These are phyloP conservation scores for Neurospora sp. DNA, from an alignment of 495 filamentous ascomycete species.

Conservation along the genomic window DNA sequence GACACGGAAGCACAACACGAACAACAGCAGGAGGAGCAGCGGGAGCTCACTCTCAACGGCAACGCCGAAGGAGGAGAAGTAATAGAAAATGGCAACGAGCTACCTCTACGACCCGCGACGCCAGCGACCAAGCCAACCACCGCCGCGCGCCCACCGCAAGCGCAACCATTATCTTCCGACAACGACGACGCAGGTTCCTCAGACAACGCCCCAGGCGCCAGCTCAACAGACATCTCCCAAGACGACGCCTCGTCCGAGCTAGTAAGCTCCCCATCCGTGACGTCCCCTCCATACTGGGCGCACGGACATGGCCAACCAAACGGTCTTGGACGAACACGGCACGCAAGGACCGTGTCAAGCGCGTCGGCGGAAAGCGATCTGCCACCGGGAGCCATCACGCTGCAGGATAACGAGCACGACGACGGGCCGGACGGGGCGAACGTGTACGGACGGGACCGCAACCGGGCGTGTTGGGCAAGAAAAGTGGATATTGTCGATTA, in stretches of 20 bases:
- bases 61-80: background rate
- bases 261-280: conserved; percentile 14
- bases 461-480: conserved; percentile 46
- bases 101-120: background rate
- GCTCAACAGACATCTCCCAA: background rate
- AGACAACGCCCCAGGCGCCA: conserved; percentile 1
- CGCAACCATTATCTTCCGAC: background rate
- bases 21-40: background rate
- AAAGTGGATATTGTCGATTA: conserved; percentile 43
- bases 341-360: conserved; percentile 23
- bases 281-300: conserved; percentile 27
- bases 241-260: conserved; percentile 3
- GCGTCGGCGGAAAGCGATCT: conserved; percentile 37
- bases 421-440: conserved; percentile 23
- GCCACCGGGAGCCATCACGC: conserved; percentile 35
- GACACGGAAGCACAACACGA: conserved; percentile 4
- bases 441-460: conserved; percentile 28
- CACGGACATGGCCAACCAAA: background rate
- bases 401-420: conserved; percentile 43
- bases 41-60: background rate
- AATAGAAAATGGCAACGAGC: background rate
- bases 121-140: background rate
- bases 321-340: background rate
- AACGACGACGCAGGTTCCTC: background rate
- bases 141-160: background rate